Percentiles rank a stretch among this genome's conserved stretches.
Conservation (phyloP, 2,329 filamentous ascomycete species). For the Pseudogymnoascus destructans region DNA sequence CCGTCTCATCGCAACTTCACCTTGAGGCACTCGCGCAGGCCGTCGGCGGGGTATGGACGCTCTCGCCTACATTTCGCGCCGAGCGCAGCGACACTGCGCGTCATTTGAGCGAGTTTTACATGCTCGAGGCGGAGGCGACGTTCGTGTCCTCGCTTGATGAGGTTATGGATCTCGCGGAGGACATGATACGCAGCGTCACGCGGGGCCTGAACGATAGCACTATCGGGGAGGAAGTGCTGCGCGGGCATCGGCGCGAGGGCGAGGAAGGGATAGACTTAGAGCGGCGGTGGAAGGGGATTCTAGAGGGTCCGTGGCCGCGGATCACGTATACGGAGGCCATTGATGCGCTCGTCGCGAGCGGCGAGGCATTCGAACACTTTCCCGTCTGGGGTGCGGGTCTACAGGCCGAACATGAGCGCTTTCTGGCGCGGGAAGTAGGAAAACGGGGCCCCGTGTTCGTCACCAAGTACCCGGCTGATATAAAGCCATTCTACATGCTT, state of each 20-base stretch:
- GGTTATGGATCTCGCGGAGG: constrained; percentile 70
- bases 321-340: constrained; percentile 77
- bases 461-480: constrained; percentile 74
- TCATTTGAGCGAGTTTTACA: constrained; percentile 95
- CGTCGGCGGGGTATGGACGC: constrained; percentile 80
- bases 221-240: constrained; percentile 41
- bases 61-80: constrained; percentile 87
- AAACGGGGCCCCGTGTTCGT: constrained; percentile 64
- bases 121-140: constrained; percentile 85
- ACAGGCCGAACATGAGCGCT: constrained; percentile 87
- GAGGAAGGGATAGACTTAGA: constrained; percentile 34
- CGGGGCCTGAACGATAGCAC: constrained; percentile 32
- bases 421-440: constrained; percentile 54
- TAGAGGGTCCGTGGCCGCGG: constrained; percentile 52
- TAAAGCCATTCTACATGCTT: constrained; percentile 90
- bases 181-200: constrained; percentile 52
- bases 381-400: constrained; percentile 63
- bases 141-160: constrained; percentile 58
- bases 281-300: constrained; percentile 60
- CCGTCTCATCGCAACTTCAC: constrained; percentile 88
- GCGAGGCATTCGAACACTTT: constrained; percentile 48
- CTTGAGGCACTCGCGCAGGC: constrained; percentile 84
- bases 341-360: constrained; percentile 46
- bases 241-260: constrained; percentile 30
- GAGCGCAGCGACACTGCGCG: constrained; percentile 87